Percentiles rank a stretch among this genome's conserved stretches.
These are phyloP conservation scores for Emericellopsis terricola DNA, from an alignment of 495 filamentous ascomycete genomes.

Conservation along the genomic window DNA sequence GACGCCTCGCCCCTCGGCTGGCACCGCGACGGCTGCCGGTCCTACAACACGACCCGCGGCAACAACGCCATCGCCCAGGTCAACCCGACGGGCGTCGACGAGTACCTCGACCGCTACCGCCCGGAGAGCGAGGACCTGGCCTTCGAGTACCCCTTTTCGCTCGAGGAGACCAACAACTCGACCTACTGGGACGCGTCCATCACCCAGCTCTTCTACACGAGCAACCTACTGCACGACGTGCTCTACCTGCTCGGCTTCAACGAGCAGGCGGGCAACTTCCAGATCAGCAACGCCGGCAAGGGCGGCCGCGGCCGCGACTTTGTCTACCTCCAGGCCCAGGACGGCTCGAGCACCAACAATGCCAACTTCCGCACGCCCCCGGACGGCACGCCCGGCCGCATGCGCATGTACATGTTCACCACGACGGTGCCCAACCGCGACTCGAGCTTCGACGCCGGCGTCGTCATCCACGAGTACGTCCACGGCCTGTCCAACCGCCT, in stretches of 20 bases:
- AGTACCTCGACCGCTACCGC: conserved; percentile 23
- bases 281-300: conserved; percentile 28
- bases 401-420: conserved; percentile 32
- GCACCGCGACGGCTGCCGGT: conserved; percentile 17
- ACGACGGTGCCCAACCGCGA: conserved; percentile 22
- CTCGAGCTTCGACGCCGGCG: conserved; percentile 24
- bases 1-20: conserved; percentile 24
- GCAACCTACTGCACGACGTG: conserved; percentile 33
- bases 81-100: conserved; percentile 18
- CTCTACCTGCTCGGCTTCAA: conserved; percentile 34
- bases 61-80: conserved; percentile 31
- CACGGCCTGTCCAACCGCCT: conserved; percentile 32
- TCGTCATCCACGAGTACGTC: conserved; percentile 29
- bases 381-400: conserved; percentile 28
- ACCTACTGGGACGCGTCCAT: conserved; percentile 24
- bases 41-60: conserved; percentile 24
- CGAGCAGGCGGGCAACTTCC: conserved; percentile 35
- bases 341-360: conserved; percentile 32
- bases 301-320: conserved; percentile 28
- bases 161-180: conserved; percentile 12
- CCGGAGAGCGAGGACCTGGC: conserved; percentile 13
- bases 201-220: conserved; percentile 36
- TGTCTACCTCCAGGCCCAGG: conserved; percentile 35
- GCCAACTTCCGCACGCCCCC: conserved; percentile 27
- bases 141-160: conserved; percentile 23